Conservation (phyloP, 2,329 filamentous ascomycete species). For the Epichloe uncinata region DNA sequence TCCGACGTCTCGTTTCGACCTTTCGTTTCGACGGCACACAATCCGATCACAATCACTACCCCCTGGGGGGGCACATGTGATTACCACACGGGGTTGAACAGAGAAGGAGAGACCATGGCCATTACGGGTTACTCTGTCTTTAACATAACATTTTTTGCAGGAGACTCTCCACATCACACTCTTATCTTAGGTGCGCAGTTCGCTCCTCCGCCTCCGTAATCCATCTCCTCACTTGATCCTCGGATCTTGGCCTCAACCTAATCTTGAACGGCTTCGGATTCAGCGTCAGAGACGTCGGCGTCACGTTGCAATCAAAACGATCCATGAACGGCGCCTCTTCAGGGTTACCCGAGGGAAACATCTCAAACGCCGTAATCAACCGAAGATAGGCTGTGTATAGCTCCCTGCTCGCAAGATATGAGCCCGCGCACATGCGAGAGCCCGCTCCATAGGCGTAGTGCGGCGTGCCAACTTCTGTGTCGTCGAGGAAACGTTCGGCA, state of each 20-base stretch:
- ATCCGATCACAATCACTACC: no score
- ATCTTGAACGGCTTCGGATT: conserved; percentile 52
- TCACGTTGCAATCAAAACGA: conserved; percentile 41
- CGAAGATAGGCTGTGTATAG: conserved; percentile 47
- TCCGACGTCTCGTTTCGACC: no score
- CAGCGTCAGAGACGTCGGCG: conserved; percentile 44
- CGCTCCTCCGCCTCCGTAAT: conserved; percentile 37
- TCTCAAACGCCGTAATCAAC: conserved; percentile 43
- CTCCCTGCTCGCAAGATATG: conserved; percentile 49
- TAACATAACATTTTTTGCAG: no score
- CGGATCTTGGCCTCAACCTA: conserved; percentile 35
- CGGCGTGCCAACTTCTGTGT: conserved; percentile 40
- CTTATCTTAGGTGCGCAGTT: conserved; percentile 25
- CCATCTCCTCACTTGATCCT: conserved; percentile 33
- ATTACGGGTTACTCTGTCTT: no score
- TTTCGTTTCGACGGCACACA: no score
- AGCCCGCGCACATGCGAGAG: conserved; percentile 49
- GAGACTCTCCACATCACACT: no score
- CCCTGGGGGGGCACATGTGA: no score
- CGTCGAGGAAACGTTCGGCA: conserved; percentile 55
- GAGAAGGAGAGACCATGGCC: no score
- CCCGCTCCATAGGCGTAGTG: conserved; percentile 52
- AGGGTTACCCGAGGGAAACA: conserved; percentile 31
- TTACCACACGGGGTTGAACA: no score
- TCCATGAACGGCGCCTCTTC: conserved; percentile 40